phyloP scores from a whole-genome alignment of 2,329 filamentous ascomycete genomes.

The Macroventuria anomochaeta region DNA sequence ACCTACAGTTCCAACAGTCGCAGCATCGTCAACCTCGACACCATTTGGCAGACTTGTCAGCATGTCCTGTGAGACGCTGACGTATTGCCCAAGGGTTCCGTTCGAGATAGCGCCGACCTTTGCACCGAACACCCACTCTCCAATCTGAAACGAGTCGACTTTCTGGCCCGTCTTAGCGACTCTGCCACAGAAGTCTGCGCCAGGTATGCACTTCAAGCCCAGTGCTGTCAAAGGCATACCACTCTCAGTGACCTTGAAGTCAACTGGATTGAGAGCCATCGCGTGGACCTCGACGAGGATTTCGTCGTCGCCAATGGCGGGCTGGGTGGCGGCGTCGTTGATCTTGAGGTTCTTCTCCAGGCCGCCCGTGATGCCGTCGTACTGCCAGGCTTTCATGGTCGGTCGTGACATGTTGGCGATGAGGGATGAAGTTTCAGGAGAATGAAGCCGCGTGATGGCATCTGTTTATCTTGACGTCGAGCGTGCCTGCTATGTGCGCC shows the following conservation, averaged over 20 bases:
- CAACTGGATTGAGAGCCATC: constrained; percentile 66
- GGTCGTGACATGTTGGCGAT: constrained; percentile 23
- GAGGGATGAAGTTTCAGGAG: not conserved
- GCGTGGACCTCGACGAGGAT: constrained; percentile 63
- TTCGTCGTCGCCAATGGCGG: constrained; percentile 50
- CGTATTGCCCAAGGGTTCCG: constrained; percentile 50
- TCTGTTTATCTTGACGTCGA: constrained; percentile 4
- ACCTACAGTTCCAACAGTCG: constrained; percentile 47
- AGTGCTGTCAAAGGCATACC: constrained; percentile 39
- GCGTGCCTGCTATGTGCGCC: constrained; percentile 1
- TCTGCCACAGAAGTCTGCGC: constrained; percentile 60
- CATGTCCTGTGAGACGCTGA: constrained; percentile 33
- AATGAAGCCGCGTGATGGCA: not conserved
- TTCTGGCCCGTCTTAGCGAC: constrained; percentile 50
- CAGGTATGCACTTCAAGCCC: constrained; percentile 51
- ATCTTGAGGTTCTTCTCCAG: constrained; percentile 63
- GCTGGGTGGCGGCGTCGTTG: constrained; percentile 51
- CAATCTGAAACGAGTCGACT: constrained; percentile 40
- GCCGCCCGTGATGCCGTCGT: constrained; percentile 52
- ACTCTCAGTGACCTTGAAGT: constrained; percentile 68
- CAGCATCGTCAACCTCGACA: constrained; percentile 43
- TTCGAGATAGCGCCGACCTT: constrained; percentile 38
- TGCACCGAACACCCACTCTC: constrained; percentile 51
- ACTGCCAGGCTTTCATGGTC: constrained; percentile 67
- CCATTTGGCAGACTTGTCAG: constrained; percentile 35